Percentiles rank a stretch among this genome's conserved stretches.
Conservation (phyloP, 768 basidiomycete genomes). For the Termitomyces sp. region DNA sequence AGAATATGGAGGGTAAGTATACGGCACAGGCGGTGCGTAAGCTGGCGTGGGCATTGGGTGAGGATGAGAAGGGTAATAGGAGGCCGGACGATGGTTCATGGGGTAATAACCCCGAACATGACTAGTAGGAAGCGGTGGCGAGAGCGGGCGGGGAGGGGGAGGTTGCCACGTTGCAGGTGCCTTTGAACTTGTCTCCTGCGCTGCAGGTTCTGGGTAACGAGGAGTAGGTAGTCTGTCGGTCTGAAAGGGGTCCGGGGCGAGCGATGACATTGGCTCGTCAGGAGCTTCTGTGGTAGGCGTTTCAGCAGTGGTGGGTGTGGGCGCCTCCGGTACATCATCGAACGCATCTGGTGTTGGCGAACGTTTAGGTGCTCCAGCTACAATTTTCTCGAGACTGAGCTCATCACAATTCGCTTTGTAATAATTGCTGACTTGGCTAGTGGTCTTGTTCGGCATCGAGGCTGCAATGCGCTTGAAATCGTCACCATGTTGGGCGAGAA, state of each 20-base stretch:
- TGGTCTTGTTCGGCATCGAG: slow-evolving; percentile 65
- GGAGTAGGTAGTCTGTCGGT: slow-evolving; percentile 4
- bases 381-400: slow-evolving; percentile 41
- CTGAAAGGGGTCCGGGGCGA: slow-evolving; percentile 10
- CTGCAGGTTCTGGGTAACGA: slow-evolving; percentile 1
- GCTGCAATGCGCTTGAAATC: slow-evolving; percentile 71
- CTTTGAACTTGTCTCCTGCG: slow-evolving; percentile 1
- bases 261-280: slow-evolving; percentile 24
- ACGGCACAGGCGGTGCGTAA: slow-evolving; percentile 12
- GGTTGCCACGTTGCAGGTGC: slow-evolving; percentile 5
- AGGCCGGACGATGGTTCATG: slow-evolving; percentile 6
- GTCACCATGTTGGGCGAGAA: slow-evolving; percentile 62
- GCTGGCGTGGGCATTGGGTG: slow-evolving; percentile 9
- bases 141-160: not conserved
- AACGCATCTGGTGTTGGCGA: slow-evolving; percentile 33
- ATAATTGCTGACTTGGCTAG: slow-evolving; percentile 53
- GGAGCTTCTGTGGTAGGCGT: slow-evolving; percentile 12
- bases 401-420: slow-evolving; percentile 43
- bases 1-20: slow-evolving; percentile 19
- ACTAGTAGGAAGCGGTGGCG: slow-evolving; percentile 10
- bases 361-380: slow-evolving; percentile 39
- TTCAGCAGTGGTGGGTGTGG: slow-evolving; percentile 21
- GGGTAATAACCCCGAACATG: slow-evolving; percentile 15
- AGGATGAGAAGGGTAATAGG: slow-evolving; percentile 13
- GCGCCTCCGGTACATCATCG: slow-evolving; percentile 23